phyloP scores from a whole-genome alignment of 2,329 filamentous ascomycete genomes.

The Triangularia setosa region DNA sequence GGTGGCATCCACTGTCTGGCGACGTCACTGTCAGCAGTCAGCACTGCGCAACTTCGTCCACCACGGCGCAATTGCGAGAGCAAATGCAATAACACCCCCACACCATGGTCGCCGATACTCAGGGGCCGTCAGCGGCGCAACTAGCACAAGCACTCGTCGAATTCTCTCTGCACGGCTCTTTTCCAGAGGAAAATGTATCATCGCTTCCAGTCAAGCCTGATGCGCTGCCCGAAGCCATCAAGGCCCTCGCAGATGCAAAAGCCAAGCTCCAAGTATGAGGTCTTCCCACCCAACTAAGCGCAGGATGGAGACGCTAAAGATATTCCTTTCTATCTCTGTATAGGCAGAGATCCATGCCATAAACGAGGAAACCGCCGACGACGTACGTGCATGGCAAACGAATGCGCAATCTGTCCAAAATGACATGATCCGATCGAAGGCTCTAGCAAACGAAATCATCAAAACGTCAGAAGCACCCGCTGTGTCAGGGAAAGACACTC shows the following conservation, averaged over 20 bases:
- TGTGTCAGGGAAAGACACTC: slow-evolving; percentile 48
- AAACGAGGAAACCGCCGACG: slow-evolving; percentile 71
- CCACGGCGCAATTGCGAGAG: background rate
- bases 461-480: slow-evolving; percentile 65
- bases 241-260: slow-evolving; percentile 41
- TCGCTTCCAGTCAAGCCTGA: slow-evolving; percentile 33
- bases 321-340: background rate
- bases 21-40: slow-evolving; percentile 1
- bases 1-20: slow-evolving; percentile 2
- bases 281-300: background rate
- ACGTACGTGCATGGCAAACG: slow-evolving; percentile 80
- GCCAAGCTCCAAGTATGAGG: slow-evolving; percentile 41
- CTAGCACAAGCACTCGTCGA: slow-evolving; percentile 58
- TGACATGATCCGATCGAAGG: slow-evolving; percentile 77
- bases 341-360: slow-evolving; percentile 70
- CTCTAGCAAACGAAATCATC: slow-evolving; percentile 76
- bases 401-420: slow-evolving; percentile 81
- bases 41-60: background rate
- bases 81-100: background rate
- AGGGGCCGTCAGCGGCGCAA: slow-evolving; percentile 12
- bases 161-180: slow-evolving; percentile 50
- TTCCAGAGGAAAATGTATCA: slow-evolving; percentile 47
- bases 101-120: slow-evolving; percentile 20
- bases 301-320: slow-evolving; percentile 11
- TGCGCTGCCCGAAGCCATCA: slow-evolving; percentile 39